phyloP scores from a whole-genome alignment of 2,329 filamentous ascomycete species.

The Zarea fungicola region DNA sequence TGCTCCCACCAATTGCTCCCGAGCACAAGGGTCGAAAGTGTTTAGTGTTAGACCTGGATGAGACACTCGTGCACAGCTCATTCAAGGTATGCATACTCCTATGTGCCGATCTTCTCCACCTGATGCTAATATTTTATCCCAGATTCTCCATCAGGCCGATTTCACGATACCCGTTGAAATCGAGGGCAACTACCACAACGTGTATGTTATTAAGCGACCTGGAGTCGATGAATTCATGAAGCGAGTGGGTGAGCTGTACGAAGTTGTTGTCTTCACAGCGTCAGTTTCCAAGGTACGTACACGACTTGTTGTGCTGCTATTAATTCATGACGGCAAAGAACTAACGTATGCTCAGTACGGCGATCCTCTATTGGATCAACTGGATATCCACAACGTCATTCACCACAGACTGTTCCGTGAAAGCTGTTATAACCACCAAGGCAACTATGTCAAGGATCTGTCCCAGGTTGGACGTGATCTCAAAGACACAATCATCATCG shows the following conservation, averaged over 20 bases:
- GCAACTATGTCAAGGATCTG: constrained; percentile 98
- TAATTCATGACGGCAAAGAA: not conserved
- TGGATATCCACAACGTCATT: constrained; percentile 95
- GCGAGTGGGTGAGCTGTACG: constrained; percentile 92
- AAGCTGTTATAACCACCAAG: constrained; percentile 98
- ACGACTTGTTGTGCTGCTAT: not conserved
- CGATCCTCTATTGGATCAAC: constrained; percentile 89
- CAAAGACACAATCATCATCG: constrained; percentile 97
- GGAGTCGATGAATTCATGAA: constrained; percentile 99
- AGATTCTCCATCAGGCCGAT: constrained; percentile 97
- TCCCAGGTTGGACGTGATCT: constrained; percentile 95
- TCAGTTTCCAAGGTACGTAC: constrained; percentile 84
- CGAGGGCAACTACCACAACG: constrained; percentile 97
- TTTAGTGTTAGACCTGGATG: constrained; percentile 89
- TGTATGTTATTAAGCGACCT: constrained; percentile 98
- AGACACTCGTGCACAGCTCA: constrained; percentile 95
- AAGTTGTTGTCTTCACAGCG: constrained; percentile 97
- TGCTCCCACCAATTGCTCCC: constrained; percentile 76
- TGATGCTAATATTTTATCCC: constrained; percentile 15
- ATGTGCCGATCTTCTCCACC: constrained; percentile 5
- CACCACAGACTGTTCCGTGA: constrained; percentile 96
- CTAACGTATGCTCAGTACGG: constrained; percentile 63
- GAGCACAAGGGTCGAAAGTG: constrained; percentile 87
- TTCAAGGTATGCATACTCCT: constrained; percentile 68
- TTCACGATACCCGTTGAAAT: constrained; percentile 99